Evolutionary conservation across 805 yeast species (phyloP).

Genomic region (Lachancea waltii): DNA sequence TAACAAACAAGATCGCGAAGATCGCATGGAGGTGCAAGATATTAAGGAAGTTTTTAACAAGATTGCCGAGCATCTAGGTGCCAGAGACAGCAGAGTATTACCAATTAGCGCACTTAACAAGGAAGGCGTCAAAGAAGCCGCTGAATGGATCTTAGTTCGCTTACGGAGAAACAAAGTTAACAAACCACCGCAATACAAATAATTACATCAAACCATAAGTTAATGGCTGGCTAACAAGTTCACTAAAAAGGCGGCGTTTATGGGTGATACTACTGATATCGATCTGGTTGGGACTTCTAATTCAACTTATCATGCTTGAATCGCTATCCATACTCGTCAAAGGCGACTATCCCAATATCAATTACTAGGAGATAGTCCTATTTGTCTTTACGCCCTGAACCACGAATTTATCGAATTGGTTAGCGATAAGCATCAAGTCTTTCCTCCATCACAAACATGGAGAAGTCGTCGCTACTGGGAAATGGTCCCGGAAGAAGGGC

Average conservation of each 20-base stretch:
- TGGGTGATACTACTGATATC: too few relatives aligned
- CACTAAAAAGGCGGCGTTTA: too few relatives aligned
- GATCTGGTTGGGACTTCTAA: too few relatives aligned
- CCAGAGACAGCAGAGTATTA: constrained; percentile 82
- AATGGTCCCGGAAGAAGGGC: background rate
- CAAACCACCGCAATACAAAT: constrained; percentile 35
- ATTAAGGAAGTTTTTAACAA: constrained; percentile 78
- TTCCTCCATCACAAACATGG: too few relatives aligned
- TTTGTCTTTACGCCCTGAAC: too few relatives aligned
- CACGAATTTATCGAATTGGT: too few relatives aligned
- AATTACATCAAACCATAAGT: background rate
- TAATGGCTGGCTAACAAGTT: too few relatives aligned
- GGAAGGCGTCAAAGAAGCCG: constrained; percentile 78
- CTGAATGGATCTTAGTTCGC: constrained; percentile 80
- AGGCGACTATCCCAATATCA: too few relatives aligned
- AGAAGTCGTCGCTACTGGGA: background rate
- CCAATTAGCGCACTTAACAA: constrained; percentile 79
- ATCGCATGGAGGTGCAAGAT: constrained; percentile 66
- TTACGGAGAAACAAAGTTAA: constrained; percentile 41
- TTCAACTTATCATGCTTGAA: too few relatives aligned
- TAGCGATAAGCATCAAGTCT: too few relatives aligned
- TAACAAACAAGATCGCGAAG: constrained; percentile 81
- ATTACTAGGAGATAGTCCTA: too few relatives aligned
- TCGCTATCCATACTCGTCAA: too few relatives aligned
- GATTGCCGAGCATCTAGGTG: constrained; percentile 76